Base-by-base conservation (phyloP, 805 yeast genomes). In the Pichia eremophila region DNA sequence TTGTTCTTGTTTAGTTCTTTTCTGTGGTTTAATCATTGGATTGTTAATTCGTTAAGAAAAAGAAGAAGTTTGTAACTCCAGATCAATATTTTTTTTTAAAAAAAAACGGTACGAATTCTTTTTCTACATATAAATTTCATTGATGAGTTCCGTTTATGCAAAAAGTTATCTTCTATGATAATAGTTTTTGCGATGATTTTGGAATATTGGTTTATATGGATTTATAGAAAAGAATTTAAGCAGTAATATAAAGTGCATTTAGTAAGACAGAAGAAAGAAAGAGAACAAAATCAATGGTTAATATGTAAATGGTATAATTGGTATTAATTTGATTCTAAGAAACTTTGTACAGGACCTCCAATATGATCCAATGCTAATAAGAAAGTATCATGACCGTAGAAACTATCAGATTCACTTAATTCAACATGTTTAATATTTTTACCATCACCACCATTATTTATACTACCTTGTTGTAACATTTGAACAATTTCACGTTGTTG, bases 381-480 rank as follows among this genome's bases (percentile, higher is more conserved):
- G 62, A 90, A 90, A 0, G 96, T 89, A 63, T 90, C 96, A 58
- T 90, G 97, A 8, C 97, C 97, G 63, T 78, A 90, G 58, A 83
- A 74, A 61, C 95, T 83, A 34, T 84, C 72, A 44, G 85, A 85
- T 49, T 79, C 79, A 39, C 89, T 80, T 49, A 90, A 71, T 61
- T 90, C 96, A 47, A 79, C 72, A 61, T 88, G 87, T 48, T 69
- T 67, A 43, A 83, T 72, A 40, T 70, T 70, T 12, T 51, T 39
- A 41, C 63, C 65, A 37, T 60, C 65, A 41, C 75, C 73, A 14
- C 66, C 67, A 42, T 62, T 63, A 17, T 57, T 57, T 6, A 44
- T 45, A 15, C 60, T 53, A 5, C 66, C 68, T 40, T 67, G 61
- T 45, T 62, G 66, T 42, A 90, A 70, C 36, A 79, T 77, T 15